Evolutionary conservation across 1,284 basidiomycete species (phyloP).

Genomic region (Trichosporon ovoides): DNA sequence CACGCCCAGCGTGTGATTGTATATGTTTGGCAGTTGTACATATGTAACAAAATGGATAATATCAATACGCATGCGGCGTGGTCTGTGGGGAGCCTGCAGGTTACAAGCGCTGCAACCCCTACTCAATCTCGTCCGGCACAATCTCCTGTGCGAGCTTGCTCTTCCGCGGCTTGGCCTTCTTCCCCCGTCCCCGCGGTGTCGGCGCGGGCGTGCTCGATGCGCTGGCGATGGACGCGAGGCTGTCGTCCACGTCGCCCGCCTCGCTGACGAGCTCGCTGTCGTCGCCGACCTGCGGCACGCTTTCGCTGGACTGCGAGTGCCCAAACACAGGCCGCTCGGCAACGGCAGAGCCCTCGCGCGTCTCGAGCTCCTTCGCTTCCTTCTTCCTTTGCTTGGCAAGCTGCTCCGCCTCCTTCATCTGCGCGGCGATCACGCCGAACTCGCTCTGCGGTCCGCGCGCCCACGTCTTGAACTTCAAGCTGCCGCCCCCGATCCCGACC

Average conservation of each 20-base stretch:
- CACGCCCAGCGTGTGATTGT: neutral
- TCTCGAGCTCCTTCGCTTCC: slow-evolving; percentile 13
- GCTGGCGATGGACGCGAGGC: slow-evolving; percentile 10
- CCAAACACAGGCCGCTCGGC: slow-evolving; percentile 18
- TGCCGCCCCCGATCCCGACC: slow-evolving; percentile 36
- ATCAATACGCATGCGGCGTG: neutral
- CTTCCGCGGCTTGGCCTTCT: slow-evolving; percentile 30
- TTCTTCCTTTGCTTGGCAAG: slow-evolving; percentile 22
- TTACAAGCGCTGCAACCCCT: neutral
- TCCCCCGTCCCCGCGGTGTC: slow-evolving; percentile 8
- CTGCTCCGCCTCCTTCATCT: slow-evolving; percentile 37
- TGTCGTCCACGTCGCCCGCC: slow-evolving; percentile 29
- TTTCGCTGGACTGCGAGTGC: slow-evolving; percentile 19
- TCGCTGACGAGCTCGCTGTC: slow-evolving; percentile 25
- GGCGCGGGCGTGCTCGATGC: slow-evolving; percentile 14
- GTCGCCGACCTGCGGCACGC: slow-evolving; percentile 12
- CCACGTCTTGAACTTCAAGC: slow-evolving; percentile 41
- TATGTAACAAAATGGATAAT: slow-evolving; percentile 5
- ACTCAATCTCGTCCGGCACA: slow-evolving; percentile 20
- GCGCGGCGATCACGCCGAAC: slow-evolving; percentile 30
- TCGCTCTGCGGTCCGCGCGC: slow-evolving; percentile 34
- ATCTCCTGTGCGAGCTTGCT: slow-evolving; percentile 45
- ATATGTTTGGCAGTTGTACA: neutral
- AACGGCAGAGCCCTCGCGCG: slow-evolving; percentile 6
- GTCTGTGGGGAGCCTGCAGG: neutral